Conservation (phyloP, 139 green algal genomes). For the Diplosphaera chodatii region DNA sequence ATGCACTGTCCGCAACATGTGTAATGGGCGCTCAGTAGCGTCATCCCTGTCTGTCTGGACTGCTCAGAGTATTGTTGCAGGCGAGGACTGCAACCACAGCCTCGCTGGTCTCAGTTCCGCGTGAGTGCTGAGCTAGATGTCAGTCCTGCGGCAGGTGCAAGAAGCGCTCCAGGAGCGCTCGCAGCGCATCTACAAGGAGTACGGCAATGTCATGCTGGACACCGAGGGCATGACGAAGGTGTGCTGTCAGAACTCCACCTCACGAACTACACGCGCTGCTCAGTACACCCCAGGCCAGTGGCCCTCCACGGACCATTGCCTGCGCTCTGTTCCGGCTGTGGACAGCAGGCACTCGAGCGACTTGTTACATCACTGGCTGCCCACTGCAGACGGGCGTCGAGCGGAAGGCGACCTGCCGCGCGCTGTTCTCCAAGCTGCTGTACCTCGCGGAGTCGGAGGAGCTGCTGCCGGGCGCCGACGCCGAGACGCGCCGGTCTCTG, state of each 20-base stretch:
- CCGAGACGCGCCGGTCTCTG: constrained; percentile 38
- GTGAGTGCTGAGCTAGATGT: no score
- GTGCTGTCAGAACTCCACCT: no score
- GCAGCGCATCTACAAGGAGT: constrained; percentile 81
- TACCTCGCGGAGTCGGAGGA: constrained; percentile 77
- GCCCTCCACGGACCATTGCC: no score
- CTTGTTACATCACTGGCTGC: constrained; percentile 13
- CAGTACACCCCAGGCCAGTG: no score
- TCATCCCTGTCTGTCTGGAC: no score
- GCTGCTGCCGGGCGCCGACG: constrained; percentile 51
- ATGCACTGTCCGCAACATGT: no score
- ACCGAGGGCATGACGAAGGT: constrained; percentile 54
- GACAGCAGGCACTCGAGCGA: neutral
- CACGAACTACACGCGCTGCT: no score
- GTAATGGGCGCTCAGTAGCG: no score
- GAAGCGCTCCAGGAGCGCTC: constrained; percentile 77
- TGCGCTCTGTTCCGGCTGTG: no score
- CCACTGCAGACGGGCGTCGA: constrained; percentile 43
- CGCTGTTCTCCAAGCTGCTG: constrained; percentile 91
- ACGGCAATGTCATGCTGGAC: constrained; percentile 80
- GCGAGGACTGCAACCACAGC: no score
- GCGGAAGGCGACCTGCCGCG: constrained; percentile 74
- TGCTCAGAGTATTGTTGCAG: no score
- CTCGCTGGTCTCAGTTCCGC: no score
- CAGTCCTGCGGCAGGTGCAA: constrained; percentile 47